Evolutionary conservation across 805 yeast genomes (phyloP).

Genomic region (Yarrowia keelungensis): DNA sequence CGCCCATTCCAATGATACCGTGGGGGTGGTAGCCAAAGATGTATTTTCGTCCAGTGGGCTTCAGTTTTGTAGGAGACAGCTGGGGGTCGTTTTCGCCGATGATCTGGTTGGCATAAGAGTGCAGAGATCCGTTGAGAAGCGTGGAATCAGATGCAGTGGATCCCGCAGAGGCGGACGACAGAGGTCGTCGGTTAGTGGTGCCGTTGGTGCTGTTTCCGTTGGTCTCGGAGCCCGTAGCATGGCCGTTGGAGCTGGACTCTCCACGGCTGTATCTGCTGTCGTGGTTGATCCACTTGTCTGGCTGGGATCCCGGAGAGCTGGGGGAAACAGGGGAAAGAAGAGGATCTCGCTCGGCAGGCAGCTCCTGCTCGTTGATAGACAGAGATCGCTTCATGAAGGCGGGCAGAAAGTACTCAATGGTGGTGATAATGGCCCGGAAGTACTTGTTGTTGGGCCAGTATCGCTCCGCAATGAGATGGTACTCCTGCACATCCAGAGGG

Average conservation of each 20-base stretch:
- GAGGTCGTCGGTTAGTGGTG: conserved; percentile 24
- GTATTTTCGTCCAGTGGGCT: conserved; percentile 57
- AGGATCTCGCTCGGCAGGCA: conserved; percentile 30
- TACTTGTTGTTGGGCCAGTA: conserved; percentile 29
- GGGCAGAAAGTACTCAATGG: conserved; percentile 32
- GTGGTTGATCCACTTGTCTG: conserved; percentile 38
- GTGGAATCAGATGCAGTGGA: conserved; percentile 32
- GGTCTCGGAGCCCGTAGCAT: conserved; percentile 2
- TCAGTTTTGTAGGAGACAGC: conserved; percentile 51
- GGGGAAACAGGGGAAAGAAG: conserved; percentile 37
- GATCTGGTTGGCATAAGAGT: conserved; percentile 36
- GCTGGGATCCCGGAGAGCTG: conserved; percentile 33
- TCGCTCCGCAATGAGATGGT: conserved; percentile 25
- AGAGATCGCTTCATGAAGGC: conserved; percentile 27
- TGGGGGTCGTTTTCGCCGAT: conserved; percentile 51
- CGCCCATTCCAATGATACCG: conserved; percentile 93
- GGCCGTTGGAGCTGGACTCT: conserved; percentile 24
- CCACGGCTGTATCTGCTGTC: conserved; percentile 36
- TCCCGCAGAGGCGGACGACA: conserved; percentile 24
- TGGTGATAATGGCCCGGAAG: conserved; percentile 8
- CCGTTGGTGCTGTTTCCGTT: conserved; percentile 28
- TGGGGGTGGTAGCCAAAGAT: conserved; percentile 96
- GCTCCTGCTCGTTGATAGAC: conserved; percentile 24
- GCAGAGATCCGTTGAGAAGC: conserved; percentile 22
- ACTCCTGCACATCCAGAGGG: conserved; percentile 31